Evolutionary conservation across 2,329 filamentous ascomycete species (phyloP).

Genomic region (Colletotrichum sp.): DNA sequence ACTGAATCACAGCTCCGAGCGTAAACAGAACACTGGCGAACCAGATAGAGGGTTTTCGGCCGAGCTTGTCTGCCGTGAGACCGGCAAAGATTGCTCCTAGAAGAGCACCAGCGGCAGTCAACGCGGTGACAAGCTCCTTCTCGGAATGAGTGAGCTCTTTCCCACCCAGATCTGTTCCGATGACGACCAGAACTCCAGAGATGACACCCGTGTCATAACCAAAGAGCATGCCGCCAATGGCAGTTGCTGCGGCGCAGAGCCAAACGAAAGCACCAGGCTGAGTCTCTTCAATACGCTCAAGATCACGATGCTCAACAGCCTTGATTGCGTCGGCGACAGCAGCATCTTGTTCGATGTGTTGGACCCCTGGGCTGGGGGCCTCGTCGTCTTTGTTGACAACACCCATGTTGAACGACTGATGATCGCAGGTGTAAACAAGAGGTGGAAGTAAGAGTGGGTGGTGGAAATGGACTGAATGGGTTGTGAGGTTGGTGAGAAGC

Average conservation of each 20-base stretch:
- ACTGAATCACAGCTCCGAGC: conserved; percentile 24
- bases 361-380: background rate
- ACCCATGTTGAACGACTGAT: background rate
- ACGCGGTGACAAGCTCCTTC: conserved; percentile 19
- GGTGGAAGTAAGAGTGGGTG: background rate
- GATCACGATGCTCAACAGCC: background rate
- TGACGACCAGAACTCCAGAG: conserved; percentile 48
- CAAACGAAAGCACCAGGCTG: conserved; percentile 27
- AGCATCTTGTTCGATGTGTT: background rate
- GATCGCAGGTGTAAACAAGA: background rate
- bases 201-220: conserved; percentile 55
- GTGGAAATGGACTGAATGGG: background rate
- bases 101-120: conserved; percentile 25
- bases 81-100: conserved; percentile 26
- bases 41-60: conserved; percentile 12
- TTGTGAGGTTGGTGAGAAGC: background rate
- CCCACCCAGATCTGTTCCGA: conserved; percentile 47
- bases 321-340: background rate
- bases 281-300: conserved; percentile 26
- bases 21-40: conserved; percentile 23
- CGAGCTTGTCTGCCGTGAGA: conserved; percentile 27
- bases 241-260: conserved; percentile 30
- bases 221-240: conserved; percentile 31
- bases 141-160: conserved; percentile 59
- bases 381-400: background rate